These are phyloP conservation scores for Ogataea thermomethanolica DNA, from an alignment of 805 yeast genomes.

Conservation along the genomic window DNA sequence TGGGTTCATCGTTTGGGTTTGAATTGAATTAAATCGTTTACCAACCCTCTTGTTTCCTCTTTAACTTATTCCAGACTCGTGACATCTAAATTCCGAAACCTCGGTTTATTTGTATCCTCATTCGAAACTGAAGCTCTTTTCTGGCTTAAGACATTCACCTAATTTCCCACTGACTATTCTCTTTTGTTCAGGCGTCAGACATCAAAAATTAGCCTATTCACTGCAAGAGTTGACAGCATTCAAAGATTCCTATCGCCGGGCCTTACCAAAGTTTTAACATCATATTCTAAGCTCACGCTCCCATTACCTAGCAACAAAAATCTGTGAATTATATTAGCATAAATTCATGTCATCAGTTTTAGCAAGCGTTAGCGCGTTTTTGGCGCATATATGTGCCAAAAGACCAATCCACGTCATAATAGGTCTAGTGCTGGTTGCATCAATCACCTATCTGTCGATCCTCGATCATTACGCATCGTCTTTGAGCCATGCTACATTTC, in stretches of 20 bases:
- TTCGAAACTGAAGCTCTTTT: conserved; percentile 1
- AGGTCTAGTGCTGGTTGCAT: conserved; percentile 66
- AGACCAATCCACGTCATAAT: conserved; percentile 87
- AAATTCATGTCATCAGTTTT: conserved; percentile 16
- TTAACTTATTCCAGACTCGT: neutral
- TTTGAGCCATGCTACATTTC: conserved; percentile 9
- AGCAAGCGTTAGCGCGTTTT: conserved; percentile 27
- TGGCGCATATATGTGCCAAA: conserved; percentile 56
- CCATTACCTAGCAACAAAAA: no score
- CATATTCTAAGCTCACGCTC: no score
- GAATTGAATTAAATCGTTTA: neutral
- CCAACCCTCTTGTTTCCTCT: neutral
- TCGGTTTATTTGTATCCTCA: neutral
- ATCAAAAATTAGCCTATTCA: no score
- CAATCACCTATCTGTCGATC: conserved; percentile 73
- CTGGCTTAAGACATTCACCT: neutral
- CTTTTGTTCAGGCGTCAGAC: neutral
- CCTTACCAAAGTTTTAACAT: no score
- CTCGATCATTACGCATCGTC: conserved; percentile 56
- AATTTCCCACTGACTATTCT: conserved; percentile 4
- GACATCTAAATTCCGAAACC: neutral
- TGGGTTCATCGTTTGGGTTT: conserved; percentile 9
- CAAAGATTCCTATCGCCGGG: no score
- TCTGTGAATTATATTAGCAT: no score
- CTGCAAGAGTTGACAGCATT: no score